These are phyloP conservation scores for Euphrasia arctica DNA, from an alignment of 305 asterid species.

Conservation along the genomic window DNA sequence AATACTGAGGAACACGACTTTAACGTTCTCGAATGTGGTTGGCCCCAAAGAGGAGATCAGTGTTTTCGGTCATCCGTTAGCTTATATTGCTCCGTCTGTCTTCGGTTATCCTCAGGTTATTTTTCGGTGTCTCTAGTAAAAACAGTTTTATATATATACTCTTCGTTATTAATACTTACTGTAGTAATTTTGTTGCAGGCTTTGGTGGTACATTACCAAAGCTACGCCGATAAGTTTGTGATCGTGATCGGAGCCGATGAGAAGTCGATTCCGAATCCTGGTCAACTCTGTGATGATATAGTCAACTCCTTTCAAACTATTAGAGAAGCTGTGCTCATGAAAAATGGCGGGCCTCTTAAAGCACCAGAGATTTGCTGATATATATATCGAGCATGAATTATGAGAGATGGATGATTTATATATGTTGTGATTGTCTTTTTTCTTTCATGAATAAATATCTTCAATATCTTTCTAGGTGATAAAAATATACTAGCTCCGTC, in stretches of 20 bases:
- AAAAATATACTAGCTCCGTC: no score
- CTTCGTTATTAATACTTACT: conserved; percentile 1
- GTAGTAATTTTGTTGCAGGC: conserved; percentile 34
- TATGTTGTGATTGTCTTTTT: no score
- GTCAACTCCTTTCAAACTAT: conserved; percentile 37
- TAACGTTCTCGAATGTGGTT: conserved; percentile 46
- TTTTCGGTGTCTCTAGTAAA: no score
- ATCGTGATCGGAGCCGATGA: conserved; percentile 52
- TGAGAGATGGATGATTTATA: no score
- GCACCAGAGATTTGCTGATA: neutral
- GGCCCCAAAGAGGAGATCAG: conserved; percentile 57
- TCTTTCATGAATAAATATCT: no score
- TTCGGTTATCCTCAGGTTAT: conserved; percentile 42
- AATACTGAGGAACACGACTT: conserved; percentile 31
- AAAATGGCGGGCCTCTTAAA: conserved; percentile 22
- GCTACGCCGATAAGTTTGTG: conserved; percentile 45
- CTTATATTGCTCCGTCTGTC: conserved; percentile 47
- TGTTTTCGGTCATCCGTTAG: conserved; percentile 42
- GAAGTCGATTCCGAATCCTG: conserved; percentile 55
- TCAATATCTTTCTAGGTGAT: no score
- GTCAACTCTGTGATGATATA: conserved; percentile 50
- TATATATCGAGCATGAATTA: no score
- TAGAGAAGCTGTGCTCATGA: conserved; percentile 34
- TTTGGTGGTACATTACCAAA: conserved; percentile 41
- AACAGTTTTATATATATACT: no score